A percentile compares a stretch with the other conserved stretches of the same genome.
Evolutionary conservation across 2,329 filamentous ascomycete genomes (phyloP).

Genomic region (Stenocarpella maydis): DNA sequence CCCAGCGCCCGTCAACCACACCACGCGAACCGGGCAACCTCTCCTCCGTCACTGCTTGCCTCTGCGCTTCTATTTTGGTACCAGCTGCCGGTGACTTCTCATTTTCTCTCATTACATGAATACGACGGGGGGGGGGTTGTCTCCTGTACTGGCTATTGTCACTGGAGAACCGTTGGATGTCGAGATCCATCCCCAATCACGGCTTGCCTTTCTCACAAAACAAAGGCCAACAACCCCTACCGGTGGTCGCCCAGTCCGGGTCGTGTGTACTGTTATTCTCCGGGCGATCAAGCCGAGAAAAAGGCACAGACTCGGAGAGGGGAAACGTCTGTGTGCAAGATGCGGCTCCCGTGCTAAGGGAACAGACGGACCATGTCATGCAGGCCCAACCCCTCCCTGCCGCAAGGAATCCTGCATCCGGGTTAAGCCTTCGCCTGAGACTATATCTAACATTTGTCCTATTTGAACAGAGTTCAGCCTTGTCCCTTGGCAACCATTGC

Average conservation of each 20-base stretch:
- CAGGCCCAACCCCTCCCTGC: constrained; percentile 1
- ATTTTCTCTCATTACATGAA: constrained; percentile 24
- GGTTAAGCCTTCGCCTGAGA: constrained; percentile 6
- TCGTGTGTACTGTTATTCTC: constrained; percentile 26
- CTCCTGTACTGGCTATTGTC: neutral
- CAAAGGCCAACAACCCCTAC: constrained; percentile 15
- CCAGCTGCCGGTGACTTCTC: neutral
- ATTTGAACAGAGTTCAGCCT: constrained; percentile 15
- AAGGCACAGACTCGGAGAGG: constrained; percentile 5
- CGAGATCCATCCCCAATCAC: neutral
- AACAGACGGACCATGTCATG: neutral
- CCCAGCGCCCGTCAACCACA: constrained; percentile 3
- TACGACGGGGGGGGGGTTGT: neutral
- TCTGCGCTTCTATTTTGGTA: constrained; percentile 26
- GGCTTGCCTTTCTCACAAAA: neutral
- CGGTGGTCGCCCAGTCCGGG: neutral
- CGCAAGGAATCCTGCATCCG: constrained; percentile 10
- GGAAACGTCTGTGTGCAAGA: constrained; percentile 29
- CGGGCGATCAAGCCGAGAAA: constrained; percentile 19
- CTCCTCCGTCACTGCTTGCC: neutral
- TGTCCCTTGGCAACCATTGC: constrained; percentile 5
- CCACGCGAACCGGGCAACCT: constrained; percentile 16
- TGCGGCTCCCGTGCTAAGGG: constrained; percentile 23
- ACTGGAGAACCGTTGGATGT: neutral
- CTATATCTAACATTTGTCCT: constrained; percentile 6